Evolutionary conservation across 768 basidiomycete genomes (phyloP).

Genomic region (Heimioporus sp.): DNA sequence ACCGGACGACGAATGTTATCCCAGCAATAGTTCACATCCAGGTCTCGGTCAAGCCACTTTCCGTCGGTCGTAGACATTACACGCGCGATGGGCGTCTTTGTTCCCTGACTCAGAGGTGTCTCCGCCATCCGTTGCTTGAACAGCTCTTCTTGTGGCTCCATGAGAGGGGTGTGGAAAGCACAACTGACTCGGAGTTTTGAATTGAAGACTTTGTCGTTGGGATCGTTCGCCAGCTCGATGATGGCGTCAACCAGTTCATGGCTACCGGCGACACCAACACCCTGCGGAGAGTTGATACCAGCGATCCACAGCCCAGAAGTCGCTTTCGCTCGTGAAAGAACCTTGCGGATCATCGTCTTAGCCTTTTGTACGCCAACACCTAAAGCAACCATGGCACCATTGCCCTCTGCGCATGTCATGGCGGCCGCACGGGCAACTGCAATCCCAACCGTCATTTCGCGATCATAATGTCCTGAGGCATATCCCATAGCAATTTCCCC

Average conservation of each 20-base stretch:
- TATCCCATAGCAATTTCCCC: constrained; percentile 39
- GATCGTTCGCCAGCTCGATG: constrained; percentile 24
- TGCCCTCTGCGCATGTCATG: constrained; percentile 34
- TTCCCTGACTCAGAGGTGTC: constrained; percentile 19
- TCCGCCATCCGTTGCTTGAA: constrained; percentile 25
- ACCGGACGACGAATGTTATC: constrained; percentile 36
- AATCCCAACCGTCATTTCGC: constrained; percentile 33
- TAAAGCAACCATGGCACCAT: constrained; percentile 36
- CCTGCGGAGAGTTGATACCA: constrained; percentile 36
- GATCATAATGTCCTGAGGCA: constrained; percentile 36
- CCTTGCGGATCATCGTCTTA: constrained; percentile 32
- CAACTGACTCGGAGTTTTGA: constrained; percentile 31
- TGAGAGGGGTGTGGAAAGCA: constrained; percentile 36
- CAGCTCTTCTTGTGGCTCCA: constrained; percentile 32
- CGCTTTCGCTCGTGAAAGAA: constrained; percentile 25
- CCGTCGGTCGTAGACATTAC: constrained; percentile 38
- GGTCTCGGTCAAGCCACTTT: constrained; percentile 28
- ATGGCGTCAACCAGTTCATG: constrained; percentile 32
- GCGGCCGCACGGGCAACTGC: constrained; percentile 36
- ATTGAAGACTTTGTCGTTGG: constrained; percentile 25
- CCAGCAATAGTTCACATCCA: constrained; percentile 32
- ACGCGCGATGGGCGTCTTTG: constrained; percentile 17
- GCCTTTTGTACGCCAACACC: constrained; percentile 33
- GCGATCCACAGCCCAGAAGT: constrained; percentile 32
- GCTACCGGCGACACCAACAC: constrained; percentile 34